A percentile compares a stretch with the other conserved stretches of the same genome.
These are phyloP conservation scores for Daldinia decipiens DNA, from an alignment of 495 filamentous ascomycete genomes.

Conservation along the genomic window DNA sequence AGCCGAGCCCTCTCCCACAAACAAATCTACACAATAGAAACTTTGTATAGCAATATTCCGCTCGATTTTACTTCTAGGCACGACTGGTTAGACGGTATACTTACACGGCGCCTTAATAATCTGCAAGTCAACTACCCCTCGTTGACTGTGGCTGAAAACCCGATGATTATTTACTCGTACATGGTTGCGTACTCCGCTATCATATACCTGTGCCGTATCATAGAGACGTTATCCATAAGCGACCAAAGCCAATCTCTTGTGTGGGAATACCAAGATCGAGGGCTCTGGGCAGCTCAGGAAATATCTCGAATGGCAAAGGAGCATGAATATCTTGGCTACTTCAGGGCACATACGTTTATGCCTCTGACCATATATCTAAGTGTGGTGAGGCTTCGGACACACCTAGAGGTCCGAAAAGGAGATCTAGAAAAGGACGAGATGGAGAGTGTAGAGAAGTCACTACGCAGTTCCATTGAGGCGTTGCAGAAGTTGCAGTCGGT, in stretches of 20 bases:
- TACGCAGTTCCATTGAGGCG: slow-evolving; percentile 26
- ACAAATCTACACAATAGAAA: slow-evolving; percentile 48
- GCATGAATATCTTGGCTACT: slow-evolving; percentile 56
- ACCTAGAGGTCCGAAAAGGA: slow-evolving; percentile 35
- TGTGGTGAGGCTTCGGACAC: slow-evolving; percentile 27
- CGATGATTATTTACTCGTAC: slow-evolving; percentile 57
- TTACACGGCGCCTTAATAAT: slow-evolving; percentile 52
- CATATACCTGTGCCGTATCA: slow-evolving; percentile 54
- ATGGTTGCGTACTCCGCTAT: slow-evolving; percentile 59
- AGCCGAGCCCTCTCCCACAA: slow-evolving; percentile 59
- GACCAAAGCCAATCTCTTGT: slow-evolving; percentile 37
- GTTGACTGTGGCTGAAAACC: slow-evolving; percentile 52
- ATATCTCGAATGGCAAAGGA: slow-evolving; percentile 55
- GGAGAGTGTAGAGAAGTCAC: slow-evolving; percentile 26
- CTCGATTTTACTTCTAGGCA: slow-evolving; percentile 60
- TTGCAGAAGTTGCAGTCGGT: slow-evolving; percentile 43
- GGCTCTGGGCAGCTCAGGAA: slow-evolving; percentile 51
- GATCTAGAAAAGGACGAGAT: slow-evolving; percentile 25
- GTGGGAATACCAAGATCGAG: slow-evolving; percentile 49
- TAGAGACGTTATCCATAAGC: slow-evolving; percentile 40
- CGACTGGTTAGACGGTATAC: slow-evolving; percentile 59
- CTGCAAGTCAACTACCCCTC: slow-evolving; percentile 49
- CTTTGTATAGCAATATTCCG: slow-evolving; percentile 38
- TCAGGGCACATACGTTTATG: slow-evolving; percentile 46
- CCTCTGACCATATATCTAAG: slow-evolving; percentile 38